Evolutionary conservation across 148 eudicot species (phyloP), one percentile per base, ranked within the genome.

Genomic region (Cornus florida): DNA sequence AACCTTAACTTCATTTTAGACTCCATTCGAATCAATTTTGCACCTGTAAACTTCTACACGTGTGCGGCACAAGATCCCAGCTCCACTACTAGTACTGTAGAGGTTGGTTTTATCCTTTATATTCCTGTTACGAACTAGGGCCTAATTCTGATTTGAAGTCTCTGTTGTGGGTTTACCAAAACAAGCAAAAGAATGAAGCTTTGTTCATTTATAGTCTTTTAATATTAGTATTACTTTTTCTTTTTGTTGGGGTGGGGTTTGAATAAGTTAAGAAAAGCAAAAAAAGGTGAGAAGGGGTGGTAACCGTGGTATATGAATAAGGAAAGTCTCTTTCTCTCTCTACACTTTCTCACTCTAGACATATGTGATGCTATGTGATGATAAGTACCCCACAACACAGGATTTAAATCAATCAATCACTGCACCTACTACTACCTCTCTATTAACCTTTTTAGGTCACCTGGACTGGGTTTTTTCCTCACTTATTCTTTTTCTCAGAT

Each of bases 331-430:
- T 43, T 4, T 35, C 38, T 35, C 38, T 43, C 48, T 43, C 6
- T 43, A 6, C 8, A 0, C 10, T 6, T 6, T 43, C 48, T 43
- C 48, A 4, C 43, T 39, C 5, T 39, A 39, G 43, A 39, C 7
- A 39, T 4, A 7, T 39, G 43, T 39, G 43, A 39, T 39, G 43
- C 43, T 39, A 39, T 39, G 77, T 72, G 80, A 77, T 77, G 28
- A 28, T 28, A 28, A 28, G 28, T 28, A 35, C 38, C 38, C 38
- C 38, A 28, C 31, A 16, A 3, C 59, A 32, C 2, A 43, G 35
- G 22, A 41, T 70, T 66, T 28, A 75, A 83, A 77, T 75, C 76
- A 87, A 74, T 81, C 82, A 81, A 73, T 79, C 77, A 62, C 35
- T 53, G 19, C 19, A 53, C 59, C 59, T 43, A 43, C 48, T 43